These are phyloP conservation scores for Phytophthora foliorum DNA, from an alignment of 352 stramenopile species.

Conservation along the genomic window DNA sequence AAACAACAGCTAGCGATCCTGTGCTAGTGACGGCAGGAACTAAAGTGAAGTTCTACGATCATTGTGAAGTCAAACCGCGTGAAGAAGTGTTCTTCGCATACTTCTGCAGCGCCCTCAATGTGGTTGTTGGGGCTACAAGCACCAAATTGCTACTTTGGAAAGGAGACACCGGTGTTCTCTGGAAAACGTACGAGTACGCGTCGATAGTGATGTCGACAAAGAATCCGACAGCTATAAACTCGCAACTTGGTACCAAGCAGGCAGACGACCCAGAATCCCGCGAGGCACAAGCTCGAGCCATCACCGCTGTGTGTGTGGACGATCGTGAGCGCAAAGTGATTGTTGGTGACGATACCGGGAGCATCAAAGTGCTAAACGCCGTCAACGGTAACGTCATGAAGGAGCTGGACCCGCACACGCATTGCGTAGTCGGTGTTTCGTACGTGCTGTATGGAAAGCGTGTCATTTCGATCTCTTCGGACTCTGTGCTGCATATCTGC, in stretches of 20 bases:
- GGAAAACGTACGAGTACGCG: conserved; percentile 65
- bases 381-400: conserved; percentile 91
- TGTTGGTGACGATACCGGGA: conserved; percentile 73
- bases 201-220: conserved; percentile 42
- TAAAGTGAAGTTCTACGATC: conserved; percentile 63
- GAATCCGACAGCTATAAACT: conserved; percentile 12
- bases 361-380: conserved; percentile 75
- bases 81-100: conserved; percentile 74
- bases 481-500: conserved; percentile 70
- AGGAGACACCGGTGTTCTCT: conserved; percentile 57
- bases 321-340: conserved; percentile 86
- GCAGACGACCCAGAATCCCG: conserved; percentile 19
- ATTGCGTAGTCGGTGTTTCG: conserved; percentile 54
- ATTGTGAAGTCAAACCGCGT: conserved; percentile 62
- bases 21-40: conserved; percentile 59
- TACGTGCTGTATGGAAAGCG: conserved; percentile 74
- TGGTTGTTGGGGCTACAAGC: conserved; percentile 64
- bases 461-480: conserved; percentile 68
- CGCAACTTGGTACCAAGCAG: conserved; percentile 17
- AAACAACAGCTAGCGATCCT: conserved; percentile 58
- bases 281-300: conserved; percentile 39
- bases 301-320: conserved; percentile 85
- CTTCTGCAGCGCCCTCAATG: conserved; percentile 66
- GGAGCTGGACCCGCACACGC: conserved; percentile 65
- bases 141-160: conserved; percentile 71